phyloP scores from a whole-genome alignment of 2,329 filamentous ascomycete genomes.

The Sclerotinia nivalis region DNA sequence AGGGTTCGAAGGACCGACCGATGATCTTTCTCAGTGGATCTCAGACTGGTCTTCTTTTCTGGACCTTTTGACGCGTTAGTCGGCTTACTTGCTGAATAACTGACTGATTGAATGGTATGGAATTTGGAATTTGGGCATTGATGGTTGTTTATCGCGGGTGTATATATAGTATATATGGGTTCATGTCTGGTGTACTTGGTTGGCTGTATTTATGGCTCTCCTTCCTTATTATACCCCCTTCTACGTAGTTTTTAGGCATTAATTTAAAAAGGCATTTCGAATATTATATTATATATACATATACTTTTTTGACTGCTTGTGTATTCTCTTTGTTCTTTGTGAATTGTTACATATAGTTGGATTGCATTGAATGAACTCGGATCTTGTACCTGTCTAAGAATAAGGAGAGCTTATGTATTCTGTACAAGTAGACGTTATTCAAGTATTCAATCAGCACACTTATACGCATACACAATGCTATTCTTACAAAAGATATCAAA shows the following conservation, averaged over 20 bases:
- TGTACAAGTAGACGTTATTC: no score
- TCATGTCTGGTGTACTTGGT: slow-evolving; percentile 7
- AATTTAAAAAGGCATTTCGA: not conserved
- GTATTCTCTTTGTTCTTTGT: not conserved
- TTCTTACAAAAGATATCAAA: no score
- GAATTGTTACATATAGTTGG: no score
- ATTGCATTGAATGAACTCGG: no score
- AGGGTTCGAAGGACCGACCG: not conserved
- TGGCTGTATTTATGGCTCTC: slow-evolving; percentile 21
- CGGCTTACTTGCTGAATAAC: not conserved
- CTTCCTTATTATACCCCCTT: slow-evolving; percentile 22
- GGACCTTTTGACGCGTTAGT: not conserved
- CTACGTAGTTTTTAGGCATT: slow-evolving; percentile 4
- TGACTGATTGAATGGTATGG: not conserved
- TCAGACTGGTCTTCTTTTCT: not conserved
- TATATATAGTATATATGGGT: slow-evolving; percentile 13
- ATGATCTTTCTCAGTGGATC: not conserved
- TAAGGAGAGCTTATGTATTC: no score
- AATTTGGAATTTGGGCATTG: not conserved
- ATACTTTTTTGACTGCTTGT: not conserved
- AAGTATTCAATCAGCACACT: no score
- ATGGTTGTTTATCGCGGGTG: not conserved
- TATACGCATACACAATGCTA: no score
- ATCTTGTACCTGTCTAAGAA: no score
- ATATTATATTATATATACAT: not conserved